Evolutionary conservation across 169 alveolate genomes (phyloP).

Genomic region (Cryptosporidium ryanae): DNA sequence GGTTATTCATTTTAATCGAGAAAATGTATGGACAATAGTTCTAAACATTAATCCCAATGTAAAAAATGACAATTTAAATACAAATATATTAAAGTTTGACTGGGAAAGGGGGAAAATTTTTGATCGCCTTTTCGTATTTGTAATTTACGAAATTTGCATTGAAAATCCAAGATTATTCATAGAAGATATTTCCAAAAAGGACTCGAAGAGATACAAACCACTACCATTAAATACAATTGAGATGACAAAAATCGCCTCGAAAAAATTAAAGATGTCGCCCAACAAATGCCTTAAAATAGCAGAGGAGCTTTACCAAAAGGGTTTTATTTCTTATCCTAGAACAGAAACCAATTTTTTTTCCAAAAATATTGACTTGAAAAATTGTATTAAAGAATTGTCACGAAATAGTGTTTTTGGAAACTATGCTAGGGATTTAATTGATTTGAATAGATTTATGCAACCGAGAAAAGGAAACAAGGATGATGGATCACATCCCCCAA

Average conservation of each 20-base stretch:
- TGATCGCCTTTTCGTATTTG: constrained; percentile 80
- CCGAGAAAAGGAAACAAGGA: constrained; percentile 92
- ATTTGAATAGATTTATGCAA: constrained; percentile 76
- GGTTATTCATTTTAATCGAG: constrained; percentile 90
- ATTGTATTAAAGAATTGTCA: constrained; percentile 82
- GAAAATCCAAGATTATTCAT: constrained; percentile 76
- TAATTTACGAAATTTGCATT: constrained; percentile 44
- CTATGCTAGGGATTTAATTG: constrained; percentile 85
- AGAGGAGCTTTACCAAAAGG: constrained; percentile 94
- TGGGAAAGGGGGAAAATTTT: constrained; percentile 87
- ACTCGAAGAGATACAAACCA: constrained; percentile 83
- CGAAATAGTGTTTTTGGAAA: constrained; percentile 89
- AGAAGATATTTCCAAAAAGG: constrained; percentile 74
- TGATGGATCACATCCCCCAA: constrained; percentile 99
- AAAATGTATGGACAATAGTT: constrained; percentile 92
- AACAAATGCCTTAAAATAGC: constrained; percentile 94
- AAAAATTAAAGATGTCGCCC: constrained; percentile 87
- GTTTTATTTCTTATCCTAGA: constrained; percentile 96
- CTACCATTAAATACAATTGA: constrained; percentile 88
- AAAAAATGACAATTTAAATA: constrained; percentile 26
- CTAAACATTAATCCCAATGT: constrained; percentile 68
- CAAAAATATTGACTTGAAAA: constrained; percentile 87
- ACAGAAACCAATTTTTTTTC: constrained; percentile 98
- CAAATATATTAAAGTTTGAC: constrained; percentile 75
- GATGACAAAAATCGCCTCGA: constrained; percentile 85